Evolutionary conservation across 768 basidiomycete genomes (phyloP).

Genomic region (Lentinus brumalis): DNA sequence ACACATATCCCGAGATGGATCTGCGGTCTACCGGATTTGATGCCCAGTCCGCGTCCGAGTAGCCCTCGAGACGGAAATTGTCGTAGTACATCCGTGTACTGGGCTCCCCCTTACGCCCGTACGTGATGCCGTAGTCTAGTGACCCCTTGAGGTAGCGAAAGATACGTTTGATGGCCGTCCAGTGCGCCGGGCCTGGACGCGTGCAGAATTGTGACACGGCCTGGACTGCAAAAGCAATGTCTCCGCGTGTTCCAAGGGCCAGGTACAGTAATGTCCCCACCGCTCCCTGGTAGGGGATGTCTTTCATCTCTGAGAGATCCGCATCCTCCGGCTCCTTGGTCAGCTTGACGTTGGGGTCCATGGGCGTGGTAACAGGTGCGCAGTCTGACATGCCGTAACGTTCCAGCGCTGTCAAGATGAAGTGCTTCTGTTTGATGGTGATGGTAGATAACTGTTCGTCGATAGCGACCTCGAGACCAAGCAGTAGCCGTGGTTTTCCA

Average conservation of each 20-base stretch:
- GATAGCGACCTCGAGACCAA: slow-evolving; percentile 27
- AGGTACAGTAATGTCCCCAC: slow-evolving; percentile 31
- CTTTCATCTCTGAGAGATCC: slow-evolving; percentile 13
- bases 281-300: slow-evolving; percentile 21
- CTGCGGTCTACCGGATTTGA: slow-evolving; percentile 27
- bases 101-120: neutral
- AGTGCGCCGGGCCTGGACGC: slow-evolving; percentile 31
- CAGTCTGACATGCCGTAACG: slow-evolving; percentile 23
- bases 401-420: slow-evolving; percentile 26
- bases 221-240: slow-evolving; percentile 37
- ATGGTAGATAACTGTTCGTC: slow-evolving; percentile 24
- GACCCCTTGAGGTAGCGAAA: slow-evolving; percentile 38
- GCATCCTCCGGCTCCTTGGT: slow-evolving; percentile 2
- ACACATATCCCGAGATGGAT: slow-evolving; percentile 40
- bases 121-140: slow-evolving; percentile 22
- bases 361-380: slow-evolving; percentile 28
- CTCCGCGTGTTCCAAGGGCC: slow-evolving; percentile 35
- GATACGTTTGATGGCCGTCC: slow-evolving; percentile 35
- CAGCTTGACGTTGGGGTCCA: slow-evolving; percentile 17
- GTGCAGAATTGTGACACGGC: slow-evolving; percentile 34
- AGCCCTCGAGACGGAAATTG: slow-evolving; percentile 15
- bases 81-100: neutral
- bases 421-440: slow-evolving; percentile 28
- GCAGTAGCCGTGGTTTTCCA: slow-evolving; percentile 14
- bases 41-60: slow-evolving; percentile 39